Conservation (phyloP, 2,329 filamentous ascomycete genomes). For the Penicillium sp. region DNA sequence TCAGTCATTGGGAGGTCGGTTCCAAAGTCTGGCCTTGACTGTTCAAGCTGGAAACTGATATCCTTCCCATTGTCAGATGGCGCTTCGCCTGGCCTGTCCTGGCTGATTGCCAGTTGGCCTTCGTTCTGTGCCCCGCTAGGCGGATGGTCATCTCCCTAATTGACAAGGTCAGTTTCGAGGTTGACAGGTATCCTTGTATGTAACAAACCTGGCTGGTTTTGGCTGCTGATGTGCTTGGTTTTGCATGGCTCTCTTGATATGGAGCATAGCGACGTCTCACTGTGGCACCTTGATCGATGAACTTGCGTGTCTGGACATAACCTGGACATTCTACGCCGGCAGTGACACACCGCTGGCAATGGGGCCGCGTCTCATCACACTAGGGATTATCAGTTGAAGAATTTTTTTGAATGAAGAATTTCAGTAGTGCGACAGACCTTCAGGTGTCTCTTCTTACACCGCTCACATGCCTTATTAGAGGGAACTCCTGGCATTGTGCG, state of each 20-base stretch:
- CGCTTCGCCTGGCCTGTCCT: neutral
- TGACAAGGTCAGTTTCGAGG: neutral
- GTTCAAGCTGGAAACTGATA: neutral
- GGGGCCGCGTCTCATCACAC: constrained; percentile 48
- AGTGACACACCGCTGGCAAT: constrained; percentile 43
- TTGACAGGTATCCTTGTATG: neutral
- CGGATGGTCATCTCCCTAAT: neutral
- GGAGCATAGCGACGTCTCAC: constrained; percentile 46
- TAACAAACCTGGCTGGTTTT: constrained; percentile 13
- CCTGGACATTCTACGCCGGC: constrained; percentile 46
- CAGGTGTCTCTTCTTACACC: constrained; percentile 46
- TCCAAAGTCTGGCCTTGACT: neutral
- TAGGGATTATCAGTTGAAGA: constrained; percentile 16
- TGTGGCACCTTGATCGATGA: constrained; percentile 48
- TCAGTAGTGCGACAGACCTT: constrained; percentile 33
- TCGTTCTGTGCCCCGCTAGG: neutral
- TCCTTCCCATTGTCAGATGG: neutral
- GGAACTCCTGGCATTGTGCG: constrained; percentile 43
- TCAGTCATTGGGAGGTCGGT: neutral
- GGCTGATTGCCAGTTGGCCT: neutral
- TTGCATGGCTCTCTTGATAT: constrained; percentile 35
- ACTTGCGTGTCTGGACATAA: constrained; percentile 50
- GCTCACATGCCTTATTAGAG: constrained; percentile 46
- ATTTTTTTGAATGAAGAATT: neutral
- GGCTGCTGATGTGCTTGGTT: neutral